These are phyloP conservation scores for Paracoccidioides brasiliensis DNA, from an alignment of 2,329 filamentous ascomycete species.

Conservation along the genomic window DNA sequence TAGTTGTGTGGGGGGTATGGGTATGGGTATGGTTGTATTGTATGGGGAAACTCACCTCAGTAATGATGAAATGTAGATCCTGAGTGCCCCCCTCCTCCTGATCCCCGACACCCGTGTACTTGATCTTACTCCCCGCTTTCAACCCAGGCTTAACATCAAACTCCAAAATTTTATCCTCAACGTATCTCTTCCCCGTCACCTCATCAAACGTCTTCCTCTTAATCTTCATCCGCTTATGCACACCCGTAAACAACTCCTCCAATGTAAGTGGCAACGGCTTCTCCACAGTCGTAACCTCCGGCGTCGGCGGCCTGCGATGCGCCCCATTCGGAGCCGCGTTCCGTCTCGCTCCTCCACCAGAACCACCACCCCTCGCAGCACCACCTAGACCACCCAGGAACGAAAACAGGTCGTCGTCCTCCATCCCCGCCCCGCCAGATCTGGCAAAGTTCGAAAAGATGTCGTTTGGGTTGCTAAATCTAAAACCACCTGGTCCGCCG, in stretches of 20 bases:
- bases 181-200: slow-evolving; percentile 65
- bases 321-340: slow-evolving; percentile 24
- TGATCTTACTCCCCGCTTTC: slow-evolving; percentile 96
- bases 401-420: slow-evolving; percentile 45
- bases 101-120: slow-evolving; percentile 94
- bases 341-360: slow-evolving; percentile 21
- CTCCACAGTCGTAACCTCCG: slow-evolving; percentile 85
- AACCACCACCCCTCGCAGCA: slow-evolving; percentile 25
- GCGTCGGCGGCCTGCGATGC: slow-evolving; percentile 39
- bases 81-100: slow-evolving; percentile 93
- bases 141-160: slow-evolving; percentile 91
- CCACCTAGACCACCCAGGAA: slow-evolving; percentile 37
- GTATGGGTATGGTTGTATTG: no score
- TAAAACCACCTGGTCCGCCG: slow-evolving; percentile 55
- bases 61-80: slow-evolving; percentile 86
- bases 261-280: slow-evolving; percentile 66
- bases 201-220: slow-evolving; percentile 90
- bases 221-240: slow-evolving; percentile 95
- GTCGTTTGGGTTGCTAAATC: slow-evolving; percentile 68
- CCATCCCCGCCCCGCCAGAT: slow-evolving; percentile 36
- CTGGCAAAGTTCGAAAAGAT: slow-evolving; percentile 80
- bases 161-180: slow-evolving; percentile 79
- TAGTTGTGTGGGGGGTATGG: not conserved
- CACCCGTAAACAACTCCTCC: slow-evolving; percentile 78
- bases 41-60: slow-evolving; percentile 54